Base-by-base conservation (phyloP, 1,284 basidiomycete species). In the Cryptococcus hybrid region DNA sequence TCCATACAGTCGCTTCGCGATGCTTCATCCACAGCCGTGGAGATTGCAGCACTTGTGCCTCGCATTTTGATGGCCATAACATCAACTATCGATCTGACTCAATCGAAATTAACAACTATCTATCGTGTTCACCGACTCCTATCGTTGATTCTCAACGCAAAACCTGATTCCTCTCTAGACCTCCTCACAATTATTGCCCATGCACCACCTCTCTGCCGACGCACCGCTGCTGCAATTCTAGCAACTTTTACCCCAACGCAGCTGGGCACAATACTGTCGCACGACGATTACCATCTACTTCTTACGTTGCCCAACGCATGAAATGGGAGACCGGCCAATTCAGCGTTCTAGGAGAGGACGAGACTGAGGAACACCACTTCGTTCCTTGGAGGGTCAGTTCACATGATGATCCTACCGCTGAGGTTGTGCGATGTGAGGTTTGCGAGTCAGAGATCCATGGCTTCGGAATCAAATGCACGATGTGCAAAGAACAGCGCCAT, bases 161-260 rank as follows among this genome's bases (percentile, higher is more conserved):
- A 90, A 68, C 80, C 83, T 0, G 88, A 90, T 67, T 79, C 83
- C 0, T 85, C 86, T 62, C 78, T 85, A 34, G 88, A 90, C 70
- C 59, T 89, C 0, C 80, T 92, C 6, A 84, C 87, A 61, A 81
- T 89, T 39, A 78, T 86, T 18, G 88, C 87, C 2, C 86, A 87
- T 67, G 84, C 86, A 53, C 82, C 83, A 0, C 68, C 82, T 5
- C 79, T 71, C 52, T 80, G 85, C n/a, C 79, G 87, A 43, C 79
- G 80, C 51, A 73, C 76, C 18, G 88, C 86, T 7, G 73, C 86
- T 55, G 77, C 79, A 50, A 73, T 88, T 8, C 75, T 92, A 11
- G 71, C 80, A 5, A 82, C 82, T 1, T 83, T 61, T 90, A 86
- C 84, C 86, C 88, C 0, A 80, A 81, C 50, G 79, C 84, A 2